Conservation (phyloP, 768 basidiomycete species). For the Suillus weaverae region DNA sequence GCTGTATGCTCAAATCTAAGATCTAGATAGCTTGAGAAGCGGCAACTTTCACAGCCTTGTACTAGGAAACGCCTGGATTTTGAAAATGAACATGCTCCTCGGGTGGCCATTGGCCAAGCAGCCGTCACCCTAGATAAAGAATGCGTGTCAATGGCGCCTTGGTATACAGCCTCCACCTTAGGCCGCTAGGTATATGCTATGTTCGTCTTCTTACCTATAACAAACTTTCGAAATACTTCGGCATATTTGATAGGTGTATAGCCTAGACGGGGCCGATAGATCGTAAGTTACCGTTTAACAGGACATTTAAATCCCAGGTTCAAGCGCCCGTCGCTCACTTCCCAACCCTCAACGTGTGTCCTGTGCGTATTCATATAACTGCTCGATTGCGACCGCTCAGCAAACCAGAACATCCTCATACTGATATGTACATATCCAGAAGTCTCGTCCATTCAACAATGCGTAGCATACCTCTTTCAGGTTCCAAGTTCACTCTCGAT, state of each 20-base stretch:
- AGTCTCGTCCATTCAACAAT: conserved; percentile 17
- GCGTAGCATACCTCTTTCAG: conserved; percentile 14
- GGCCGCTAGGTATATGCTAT: not conserved
- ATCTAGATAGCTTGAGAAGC: too few relatives aligned
- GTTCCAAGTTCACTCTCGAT: conserved; percentile 28
- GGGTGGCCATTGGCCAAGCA: not conserved
- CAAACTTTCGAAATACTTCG: not conserved
- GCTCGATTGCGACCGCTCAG: not conserved
- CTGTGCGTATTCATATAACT: conserved; percentile 1
- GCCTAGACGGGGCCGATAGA: not conserved
- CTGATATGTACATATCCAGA: conserved; percentile 26
- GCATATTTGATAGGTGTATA: not conserved
- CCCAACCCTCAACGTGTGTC: not conserved
- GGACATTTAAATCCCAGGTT: not conserved
- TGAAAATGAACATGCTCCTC: not conserved
- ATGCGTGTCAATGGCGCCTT: not conserved
- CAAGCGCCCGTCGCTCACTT: not conserved
- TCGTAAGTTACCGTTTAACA: not conserved
- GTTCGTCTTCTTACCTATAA: not conserved
- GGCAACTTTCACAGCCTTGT: not conserved
- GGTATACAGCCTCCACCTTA: not conserved
- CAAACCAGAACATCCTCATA: not conserved
- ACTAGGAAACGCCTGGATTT: not conserved
- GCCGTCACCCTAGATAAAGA: not conserved
- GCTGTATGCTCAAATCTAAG: not conserved